Percentiles rank a stretch among this genome's conserved stretches.
Evolutionary conservation across 148 eudicot species (phyloP).

Genomic region (Fagopyrum homotropicum): DNA sequence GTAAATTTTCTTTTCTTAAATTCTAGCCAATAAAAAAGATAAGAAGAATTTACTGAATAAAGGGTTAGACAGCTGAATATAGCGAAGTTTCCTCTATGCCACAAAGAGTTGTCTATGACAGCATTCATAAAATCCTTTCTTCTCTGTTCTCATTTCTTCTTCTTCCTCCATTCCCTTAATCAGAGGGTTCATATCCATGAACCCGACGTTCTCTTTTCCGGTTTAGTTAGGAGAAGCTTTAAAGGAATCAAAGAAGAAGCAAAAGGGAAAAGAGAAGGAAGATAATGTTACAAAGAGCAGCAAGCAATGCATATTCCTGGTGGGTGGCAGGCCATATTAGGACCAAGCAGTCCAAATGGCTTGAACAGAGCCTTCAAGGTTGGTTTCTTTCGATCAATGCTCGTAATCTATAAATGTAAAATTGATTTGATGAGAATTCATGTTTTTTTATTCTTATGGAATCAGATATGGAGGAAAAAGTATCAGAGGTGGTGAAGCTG

Average conservation of each 20-base stretch:
- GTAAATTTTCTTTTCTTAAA: not conserved
- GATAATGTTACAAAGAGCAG: slow-evolving; percentile 66
- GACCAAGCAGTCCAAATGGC: slow-evolving; percentile 87
- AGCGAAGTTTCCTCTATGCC: slow-evolving; percentile 39
- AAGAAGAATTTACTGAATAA: not conserved
- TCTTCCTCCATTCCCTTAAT: slow-evolving; percentile 4
- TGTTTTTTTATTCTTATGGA: not conserved
- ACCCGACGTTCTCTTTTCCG: slow-evolving; percentile 23
- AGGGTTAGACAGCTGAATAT: not conserved
- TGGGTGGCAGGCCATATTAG: slow-evolving; percentile 80
- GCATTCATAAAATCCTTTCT: not conserved
- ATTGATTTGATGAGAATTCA: not conserved
- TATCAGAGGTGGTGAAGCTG: slow-evolving; percentile 53
- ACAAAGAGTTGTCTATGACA: slow-evolving; percentile 19
- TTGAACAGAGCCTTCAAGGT: slow-evolving; percentile 79
- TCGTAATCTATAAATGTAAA: not conserved
- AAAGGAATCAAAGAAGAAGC: no score
- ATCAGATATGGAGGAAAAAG: slow-evolving; percentile 92
- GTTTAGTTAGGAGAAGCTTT: slow-evolving; percentile 17
- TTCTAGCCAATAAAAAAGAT: not conserved
- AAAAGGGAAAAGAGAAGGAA: not conserved
- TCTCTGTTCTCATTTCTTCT: slow-evolving; percentile 4
- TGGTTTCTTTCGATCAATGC: not conserved
- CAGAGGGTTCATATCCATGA: not conserved
- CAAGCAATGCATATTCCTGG: slow-evolving; percentile 82